Conservation (phyloP, 176 grass and related monocot species). For the Eragrostis nindensis region DNA sequence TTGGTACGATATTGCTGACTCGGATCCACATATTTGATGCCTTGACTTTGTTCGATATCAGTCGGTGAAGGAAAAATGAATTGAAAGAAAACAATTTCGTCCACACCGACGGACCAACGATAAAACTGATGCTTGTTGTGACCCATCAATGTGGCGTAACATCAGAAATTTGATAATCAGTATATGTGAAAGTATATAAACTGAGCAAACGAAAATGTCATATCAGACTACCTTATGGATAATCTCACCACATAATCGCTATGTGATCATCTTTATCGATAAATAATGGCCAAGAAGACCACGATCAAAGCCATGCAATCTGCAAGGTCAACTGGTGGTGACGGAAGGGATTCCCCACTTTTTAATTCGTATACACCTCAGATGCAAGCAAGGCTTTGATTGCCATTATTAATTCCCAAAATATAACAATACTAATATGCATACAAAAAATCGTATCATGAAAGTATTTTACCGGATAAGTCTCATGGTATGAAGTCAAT, state of each 20-base stretch:
- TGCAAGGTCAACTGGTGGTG: neutral
- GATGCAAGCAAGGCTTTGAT: neutral
- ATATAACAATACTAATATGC: neutral
- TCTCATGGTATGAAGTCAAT: too few relatives aligned
- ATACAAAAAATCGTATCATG: too few relatives aligned
- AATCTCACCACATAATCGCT: neutral
- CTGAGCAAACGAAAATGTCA: neutral
- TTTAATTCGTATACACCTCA: too few relatives aligned
- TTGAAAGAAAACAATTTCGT: neutral
- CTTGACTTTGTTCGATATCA: neutral
- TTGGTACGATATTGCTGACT: constrained; percentile 1
- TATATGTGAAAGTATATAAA: neutral
- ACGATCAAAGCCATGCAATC: neutral
- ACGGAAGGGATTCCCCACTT: too few relatives aligned
- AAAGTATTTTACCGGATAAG: too few relatives aligned
- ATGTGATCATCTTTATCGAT: neutral
- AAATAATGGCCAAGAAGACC: neutral
- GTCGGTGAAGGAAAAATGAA: neutral
- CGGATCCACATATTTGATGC: constrained; percentile 22
- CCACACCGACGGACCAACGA: neutral
- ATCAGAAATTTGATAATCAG: neutral
- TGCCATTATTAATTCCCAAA: neutral
- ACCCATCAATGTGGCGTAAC: neutral
- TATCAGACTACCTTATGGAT: neutral
- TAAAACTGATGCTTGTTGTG: neutral